Percentiles rank a stretch among this genome's conserved stretches.
These are phyloP conservation scores for Kokia cookei DNA, from an alignment of 441 rosid species.

Conservation along the genomic window DNA sequence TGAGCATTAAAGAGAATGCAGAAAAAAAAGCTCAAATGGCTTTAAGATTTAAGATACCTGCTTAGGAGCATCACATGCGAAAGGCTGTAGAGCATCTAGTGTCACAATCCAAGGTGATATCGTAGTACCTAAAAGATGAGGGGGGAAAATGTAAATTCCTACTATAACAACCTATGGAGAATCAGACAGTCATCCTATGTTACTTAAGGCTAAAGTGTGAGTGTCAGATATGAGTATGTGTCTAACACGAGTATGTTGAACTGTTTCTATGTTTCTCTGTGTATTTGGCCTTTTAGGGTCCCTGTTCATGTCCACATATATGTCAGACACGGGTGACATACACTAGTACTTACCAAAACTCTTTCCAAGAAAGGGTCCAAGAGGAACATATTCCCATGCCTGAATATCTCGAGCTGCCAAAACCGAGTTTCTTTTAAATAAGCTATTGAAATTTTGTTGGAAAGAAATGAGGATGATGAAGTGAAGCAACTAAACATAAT, in stretches of 20 bases:
- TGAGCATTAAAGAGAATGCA: slow-evolving; percentile 3
- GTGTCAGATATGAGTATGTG: not conserved
- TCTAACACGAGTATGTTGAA: not conserved
- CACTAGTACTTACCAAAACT: slow-evolving; percentile 62
- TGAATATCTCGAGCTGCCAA: slow-evolving; percentile 91
- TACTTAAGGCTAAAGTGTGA: not conserved
- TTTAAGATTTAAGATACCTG: slow-evolving; percentile 41
- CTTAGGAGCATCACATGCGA: slow-evolving; percentile 68
- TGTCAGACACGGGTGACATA: not conserved
- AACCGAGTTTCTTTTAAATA: slow-evolving; percentile 12
- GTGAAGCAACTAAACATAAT: slow-evolving; percentile 4
- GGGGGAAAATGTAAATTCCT: slow-evolving; percentile 7
- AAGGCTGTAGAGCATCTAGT: slow-evolving; percentile 86
- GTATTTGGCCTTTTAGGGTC: not conserved
- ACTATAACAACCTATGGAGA: not conserved
- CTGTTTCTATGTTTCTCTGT: not conserved
- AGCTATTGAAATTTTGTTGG: not conserved
- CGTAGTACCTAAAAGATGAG: slow-evolving; percentile 60
- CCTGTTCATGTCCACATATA: not conserved
- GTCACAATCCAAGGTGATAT: slow-evolving; percentile 98
- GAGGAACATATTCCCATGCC: slow-evolving; percentile 97
- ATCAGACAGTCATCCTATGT: not conserved
- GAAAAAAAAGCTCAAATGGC: not conserved
- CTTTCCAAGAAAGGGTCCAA: slow-evolving; percentile 95
- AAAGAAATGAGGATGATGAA: not conserved